Percentiles rank a stretch among this genome's conserved stretches.
Conservation (phyloP, 2,329 filamentous ascomycete genomes). For the Exophiala xenobiotica region DNA sequence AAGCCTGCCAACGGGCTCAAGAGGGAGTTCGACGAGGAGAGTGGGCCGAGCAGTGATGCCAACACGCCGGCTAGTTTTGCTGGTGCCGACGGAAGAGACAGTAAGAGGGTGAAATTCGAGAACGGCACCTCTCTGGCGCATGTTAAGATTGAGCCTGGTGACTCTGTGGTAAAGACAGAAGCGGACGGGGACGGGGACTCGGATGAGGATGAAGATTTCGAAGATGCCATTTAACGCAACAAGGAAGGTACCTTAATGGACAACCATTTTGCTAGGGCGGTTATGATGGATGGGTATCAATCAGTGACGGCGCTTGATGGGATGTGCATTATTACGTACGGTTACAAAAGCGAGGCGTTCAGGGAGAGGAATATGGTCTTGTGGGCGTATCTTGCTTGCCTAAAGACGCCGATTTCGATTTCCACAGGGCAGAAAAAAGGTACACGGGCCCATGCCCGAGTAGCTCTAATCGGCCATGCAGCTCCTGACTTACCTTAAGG, state of each 20-base stretch:
- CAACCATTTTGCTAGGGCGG: neutral
- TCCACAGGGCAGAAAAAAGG: too few relatives aligned
- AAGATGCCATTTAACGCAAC: conserved; percentile 23
- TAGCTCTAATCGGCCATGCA: too few relatives aligned
- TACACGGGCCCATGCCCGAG: too few relatives aligned
- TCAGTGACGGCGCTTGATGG: too few relatives aligned
- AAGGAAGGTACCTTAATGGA: neutral
- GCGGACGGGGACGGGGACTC: conserved; percentile 20
- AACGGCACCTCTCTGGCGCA: conserved; percentile 10
- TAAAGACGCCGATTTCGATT: too few relatives aligned
- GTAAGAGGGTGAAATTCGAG: conserved; percentile 27
- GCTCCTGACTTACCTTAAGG: too few relatives aligned
- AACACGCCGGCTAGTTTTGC: conserved; percentile 22
- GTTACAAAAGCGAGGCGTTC: neutral
- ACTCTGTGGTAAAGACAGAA: neutral
- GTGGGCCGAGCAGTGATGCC: conserved; percentile 20
- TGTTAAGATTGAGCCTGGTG: conserved; percentile 6
- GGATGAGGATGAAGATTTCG: conserved; percentile 33
- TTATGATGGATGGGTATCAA: neutral
- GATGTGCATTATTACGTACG: neutral
- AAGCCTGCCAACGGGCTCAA: conserved; percentile 25
- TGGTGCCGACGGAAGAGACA: conserved; percentile 7
- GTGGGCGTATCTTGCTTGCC: too few relatives aligned
- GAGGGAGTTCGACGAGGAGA: conserved; percentile 25
- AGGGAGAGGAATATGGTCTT: neutral